Conservation (phyloP, 306 rosid genomes). For the Vigna unguiculata region DNA sequence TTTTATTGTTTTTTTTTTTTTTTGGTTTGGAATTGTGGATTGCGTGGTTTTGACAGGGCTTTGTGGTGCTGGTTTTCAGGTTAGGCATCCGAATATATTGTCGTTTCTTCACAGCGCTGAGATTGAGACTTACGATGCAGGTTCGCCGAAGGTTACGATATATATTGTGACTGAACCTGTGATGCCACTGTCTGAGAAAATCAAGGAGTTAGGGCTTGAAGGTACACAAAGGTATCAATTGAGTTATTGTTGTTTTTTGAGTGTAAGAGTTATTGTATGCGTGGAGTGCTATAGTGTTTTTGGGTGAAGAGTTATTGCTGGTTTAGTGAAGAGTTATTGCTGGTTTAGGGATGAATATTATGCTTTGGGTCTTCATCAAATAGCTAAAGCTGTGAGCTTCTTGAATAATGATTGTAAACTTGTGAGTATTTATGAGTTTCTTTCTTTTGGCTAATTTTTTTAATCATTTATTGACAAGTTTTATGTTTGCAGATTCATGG, state of each 20-base stretch:
- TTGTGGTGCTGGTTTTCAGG: slow-evolving; percentile 57
- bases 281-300: background rate
- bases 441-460: background rate
- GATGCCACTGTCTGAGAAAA: slow-evolving; percentile 89
- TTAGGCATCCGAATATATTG: slow-evolving; percentile 96
- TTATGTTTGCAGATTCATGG: slow-evolving; percentile 79
- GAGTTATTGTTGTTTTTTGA: background rate
- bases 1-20: background rate
- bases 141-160: slow-evolving; percentile 78
- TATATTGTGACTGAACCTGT: slow-evolving; percentile 98
- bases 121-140: slow-evolving; percentile 71
- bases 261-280: background rate
- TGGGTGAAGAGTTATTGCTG: background rate
- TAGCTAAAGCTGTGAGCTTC: slow-evolving; percentile 99
- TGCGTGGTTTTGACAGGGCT: slow-evolving; percentile 30
- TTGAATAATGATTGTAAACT: slow-evolving; percentile 97
- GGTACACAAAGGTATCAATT: slow-evolving; percentile 82
- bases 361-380: slow-evolving; percentile 95
- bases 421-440: slow-evolving; percentile 56
- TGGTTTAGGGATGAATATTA: slow-evolving; percentile 75
- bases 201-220: slow-evolving; percentile 86
- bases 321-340: background rate
- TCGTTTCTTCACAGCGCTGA: slow-evolving; percentile 97
- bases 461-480: slow-evolving; percentile 40
- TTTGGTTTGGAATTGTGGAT: background rate